phyloP scores from a whole-genome alignment of 805 yeast species.

The Zygotorulaspora sp. region DNA sequence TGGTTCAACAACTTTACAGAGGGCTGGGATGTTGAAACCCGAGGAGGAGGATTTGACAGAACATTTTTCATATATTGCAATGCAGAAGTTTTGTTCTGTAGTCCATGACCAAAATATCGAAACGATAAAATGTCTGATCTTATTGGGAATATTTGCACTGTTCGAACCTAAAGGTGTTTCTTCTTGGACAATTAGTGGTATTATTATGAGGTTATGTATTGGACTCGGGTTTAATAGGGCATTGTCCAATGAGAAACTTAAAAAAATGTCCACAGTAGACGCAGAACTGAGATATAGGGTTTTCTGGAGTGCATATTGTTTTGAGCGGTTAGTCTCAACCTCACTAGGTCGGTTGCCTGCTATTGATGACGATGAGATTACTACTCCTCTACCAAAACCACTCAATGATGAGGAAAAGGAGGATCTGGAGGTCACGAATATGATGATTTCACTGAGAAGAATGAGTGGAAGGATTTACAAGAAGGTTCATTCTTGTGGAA shows the following conservation, averaged over 20 bases:
- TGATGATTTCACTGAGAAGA: slow-evolving; percentile 42
- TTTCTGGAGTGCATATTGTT: slow-evolving; percentile 47
- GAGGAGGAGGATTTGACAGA: slow-evolving; percentile 39
- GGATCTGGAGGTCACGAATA: slow-evolving; percentile 39
- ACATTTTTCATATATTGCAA: slow-evolving; percentile 40
- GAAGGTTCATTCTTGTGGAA: slow-evolving; percentile 43
- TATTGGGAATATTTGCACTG: slow-evolving; percentile 47
- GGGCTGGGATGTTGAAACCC: slow-evolving; percentile 37
- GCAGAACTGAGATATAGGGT: slow-evolving; percentile 43
- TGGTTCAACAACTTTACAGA: slow-evolving; percentile 48
- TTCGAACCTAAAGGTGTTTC: slow-evolving; percentile 47
- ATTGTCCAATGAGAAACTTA: slow-evolving; percentile 29
- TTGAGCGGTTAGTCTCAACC: slow-evolving; percentile 46
- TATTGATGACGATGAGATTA: slow-evolving; percentile 48
- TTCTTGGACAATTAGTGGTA: slow-evolving; percentile 51
- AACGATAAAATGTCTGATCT: slow-evolving; percentile 40
- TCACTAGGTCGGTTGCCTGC: slow-evolving; percentile 48
- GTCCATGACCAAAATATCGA: slow-evolving; percentile 39
- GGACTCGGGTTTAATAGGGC: slow-evolving; percentile 46
- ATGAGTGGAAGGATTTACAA: slow-evolving; percentile 46
- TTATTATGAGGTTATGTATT: slow-evolving; percentile 42
- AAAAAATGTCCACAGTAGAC: slow-evolving; percentile 33
- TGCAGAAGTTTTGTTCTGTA: slow-evolving; percentile 38
- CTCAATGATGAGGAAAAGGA: slow-evolving; percentile 40
- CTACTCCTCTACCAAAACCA: slow-evolving; percentile 40